Base-by-base conservation (phyloP, 768 basidiomycete genomes). In the Tricholoma terreum region DNA sequence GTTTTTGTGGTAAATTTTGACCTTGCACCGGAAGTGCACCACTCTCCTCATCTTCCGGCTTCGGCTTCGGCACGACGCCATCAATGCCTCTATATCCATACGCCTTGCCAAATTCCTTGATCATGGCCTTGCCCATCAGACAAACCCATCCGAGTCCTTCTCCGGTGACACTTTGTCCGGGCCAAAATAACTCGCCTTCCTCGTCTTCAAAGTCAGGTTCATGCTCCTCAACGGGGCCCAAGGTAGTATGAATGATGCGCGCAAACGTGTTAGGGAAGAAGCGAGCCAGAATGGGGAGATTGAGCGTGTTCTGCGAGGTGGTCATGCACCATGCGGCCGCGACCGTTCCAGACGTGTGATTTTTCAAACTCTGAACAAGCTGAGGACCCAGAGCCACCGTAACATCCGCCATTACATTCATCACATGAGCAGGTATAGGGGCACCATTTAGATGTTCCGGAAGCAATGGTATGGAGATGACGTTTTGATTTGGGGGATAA, bases 111-210 rank as follows among this genome's bases (percentile, higher is more conserved):
- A 89, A 87, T 65, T 92, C 90, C 63, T 81, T 84, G 66, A 92
- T 83, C 90, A 92, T 92, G 38, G 89, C 86, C 67, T 87, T 89
- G 63, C 89, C 90, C 84, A 92, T 86, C 27, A 88, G 76, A 69
- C 90, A 92, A n/a, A 91, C 84, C 90, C 90, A 92, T 19, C 86
- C 90, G 30, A 92, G 77, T 50, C 90, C 90, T 69, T 90, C 87
- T 42, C 88, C 89, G 30, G 81, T 87, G 57, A 84, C 75, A 34
- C 81, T 77, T 64, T 89, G 86, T 42, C 85, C 85, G 0, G 90
- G 90, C 90, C 90, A 92, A 66, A 84, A 89, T n/a, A 92, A 75
- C 65, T 92, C 90, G 61, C 90, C 88, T 68, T 90, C 90, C 61
- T 90, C 87, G 63, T 92, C 90, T 68, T 92, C 90, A 53, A 92